Base-by-base conservation (phyloP, 2,329 filamentous ascomycete species). In the Penicillium sp. region DNA sequence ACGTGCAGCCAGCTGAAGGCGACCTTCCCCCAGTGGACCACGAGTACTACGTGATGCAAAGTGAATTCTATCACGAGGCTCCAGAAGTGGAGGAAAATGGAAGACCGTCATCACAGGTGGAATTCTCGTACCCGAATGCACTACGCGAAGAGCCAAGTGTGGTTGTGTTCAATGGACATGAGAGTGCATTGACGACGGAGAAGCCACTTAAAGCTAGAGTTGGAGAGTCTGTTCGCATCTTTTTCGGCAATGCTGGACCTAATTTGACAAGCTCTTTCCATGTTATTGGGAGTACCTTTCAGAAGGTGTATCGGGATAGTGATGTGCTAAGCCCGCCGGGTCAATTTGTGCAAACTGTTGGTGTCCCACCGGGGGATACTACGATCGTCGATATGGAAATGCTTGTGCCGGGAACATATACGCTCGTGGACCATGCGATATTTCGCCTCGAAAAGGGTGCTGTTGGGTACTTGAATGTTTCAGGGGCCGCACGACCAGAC, bases 251-350 rank as follows among this genome's bases (percentile, higher is more conserved):
- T 30, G 45, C 45, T n/a, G 26, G 26, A 30, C 26, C 45, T 8
- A 30, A 30, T 30, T 12, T 49, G 45, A 30, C 45, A 4, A 30
- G 45, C 9, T 10, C 45, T 30, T 30, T 49, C 45, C 45, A 49
- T 30, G 24, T 49, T 17, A 49, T 49, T 30, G 45, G 45, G 17
- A 49, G 7, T 30, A n/a, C 15, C 17, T 49, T 49, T 6, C n/a
- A 30, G 45, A 49, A 30, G 45, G 45, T 49, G 15, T 49, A 49
- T n/a, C 45, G 45, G 15, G 45, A 49, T n/a, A 30, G 45, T 30
- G 26, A 49, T 17, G 45, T 49, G 45, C 15, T 49, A 1, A 49
- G 26, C 45, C 26, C 26, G 24, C 45, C 45, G 15, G 26, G 45
- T 30, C 45, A 49, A n/a, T 49, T 17, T 49, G 45, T 49, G 24